Evolutionary conservation across 139 green algal species (phyloP).

Genomic region (Chlamydomonas incerta): DNA sequence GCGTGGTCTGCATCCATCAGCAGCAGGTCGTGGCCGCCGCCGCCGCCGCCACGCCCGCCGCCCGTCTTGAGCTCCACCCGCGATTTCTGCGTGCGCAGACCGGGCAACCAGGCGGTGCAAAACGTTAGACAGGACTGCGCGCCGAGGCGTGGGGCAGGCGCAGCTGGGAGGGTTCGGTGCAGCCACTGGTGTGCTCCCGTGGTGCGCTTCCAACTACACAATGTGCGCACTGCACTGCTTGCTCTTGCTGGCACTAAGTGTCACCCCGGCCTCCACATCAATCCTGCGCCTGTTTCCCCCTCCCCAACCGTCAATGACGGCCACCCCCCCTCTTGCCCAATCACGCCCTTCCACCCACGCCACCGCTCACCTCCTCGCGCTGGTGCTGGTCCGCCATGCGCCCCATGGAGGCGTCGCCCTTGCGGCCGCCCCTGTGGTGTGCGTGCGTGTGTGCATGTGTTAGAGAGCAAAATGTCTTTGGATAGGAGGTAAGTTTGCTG

Average conservation of each 20-base stretch:
- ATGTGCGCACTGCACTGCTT: too few species aligned
- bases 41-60: background rate
- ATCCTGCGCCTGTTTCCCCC: too few species aligned
- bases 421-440: conserved; percentile 31
- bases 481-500: background rate
- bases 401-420: conserved; percentile 49
- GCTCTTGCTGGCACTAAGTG: too few species aligned
- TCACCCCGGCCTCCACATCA: too few species aligned
- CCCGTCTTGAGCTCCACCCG: conserved; percentile 46
- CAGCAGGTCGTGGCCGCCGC: conserved; percentile 37
- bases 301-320: too few species aligned
- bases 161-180: too few species aligned
- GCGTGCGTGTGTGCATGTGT: background rate
- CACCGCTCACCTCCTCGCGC: background rate
- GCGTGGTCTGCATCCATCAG: conserved; percentile 27
- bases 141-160: too few species aligned
- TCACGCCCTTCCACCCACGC: too few species aligned
- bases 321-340: too few species aligned
- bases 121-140: background rate
- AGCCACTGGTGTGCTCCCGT: too few species aligned
- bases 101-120: background rate
- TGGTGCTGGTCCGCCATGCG: conserved; percentile 54
- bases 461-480: too few species aligned
- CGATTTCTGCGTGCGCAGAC: conserved; percentile 34
- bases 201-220: too few species aligned